Conservation (phyloP, 2,329 filamentous ascomycete species). For the Keithomyces neogunnii region DNA sequence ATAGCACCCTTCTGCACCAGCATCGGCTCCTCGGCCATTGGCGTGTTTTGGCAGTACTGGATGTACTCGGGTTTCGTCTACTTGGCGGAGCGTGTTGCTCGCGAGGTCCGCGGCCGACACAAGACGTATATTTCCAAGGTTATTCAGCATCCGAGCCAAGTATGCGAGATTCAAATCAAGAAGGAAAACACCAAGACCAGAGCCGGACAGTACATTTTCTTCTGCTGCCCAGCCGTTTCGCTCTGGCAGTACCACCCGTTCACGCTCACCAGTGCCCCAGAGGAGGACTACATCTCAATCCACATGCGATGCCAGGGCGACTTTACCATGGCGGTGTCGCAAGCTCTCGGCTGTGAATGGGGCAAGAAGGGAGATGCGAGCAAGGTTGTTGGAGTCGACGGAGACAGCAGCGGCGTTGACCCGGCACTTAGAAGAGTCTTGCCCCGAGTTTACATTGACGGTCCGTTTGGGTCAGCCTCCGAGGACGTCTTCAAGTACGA, state of each 20-base stretch:
- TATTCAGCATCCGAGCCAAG: conserved; percentile 80
- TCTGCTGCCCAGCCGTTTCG: conserved; percentile 78
- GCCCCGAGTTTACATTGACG: conserved; percentile 74
- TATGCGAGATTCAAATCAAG: conserved; percentile 87
- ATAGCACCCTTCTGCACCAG: conserved; percentile 69
- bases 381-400: conserved; percentile 61
- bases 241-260: conserved; percentile 88
- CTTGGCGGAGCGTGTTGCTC: conserved; percentile 67
- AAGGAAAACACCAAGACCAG: conserved; percentile 77
- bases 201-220: conserved; percentile 81
- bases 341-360: conserved; percentile 67
- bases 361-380: conserved; percentile 46
- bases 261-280: conserved; percentile 76
- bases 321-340: conserved; percentile 64
- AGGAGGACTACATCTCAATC: conserved; percentile 84
- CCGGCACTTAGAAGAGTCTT: conserved; percentile 65
- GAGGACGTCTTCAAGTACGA: conserved; percentile 90
- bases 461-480: conserved; percentile 77
- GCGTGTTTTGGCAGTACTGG: conserved; percentile 88
- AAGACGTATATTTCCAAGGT: conserved; percentile 85
- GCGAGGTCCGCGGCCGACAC: conserved; percentile 71
- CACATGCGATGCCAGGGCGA: conserved; percentile 78
- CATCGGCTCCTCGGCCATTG: conserved; percentile 54
- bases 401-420: conserved; percentile 50
- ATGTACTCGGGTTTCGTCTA: conserved; percentile 77